These are phyloP conservation scores for Microsporum audouinii DNA, from an alignment of 2,329 filamentous ascomycete species.

Conservation along the genomic window DNA sequence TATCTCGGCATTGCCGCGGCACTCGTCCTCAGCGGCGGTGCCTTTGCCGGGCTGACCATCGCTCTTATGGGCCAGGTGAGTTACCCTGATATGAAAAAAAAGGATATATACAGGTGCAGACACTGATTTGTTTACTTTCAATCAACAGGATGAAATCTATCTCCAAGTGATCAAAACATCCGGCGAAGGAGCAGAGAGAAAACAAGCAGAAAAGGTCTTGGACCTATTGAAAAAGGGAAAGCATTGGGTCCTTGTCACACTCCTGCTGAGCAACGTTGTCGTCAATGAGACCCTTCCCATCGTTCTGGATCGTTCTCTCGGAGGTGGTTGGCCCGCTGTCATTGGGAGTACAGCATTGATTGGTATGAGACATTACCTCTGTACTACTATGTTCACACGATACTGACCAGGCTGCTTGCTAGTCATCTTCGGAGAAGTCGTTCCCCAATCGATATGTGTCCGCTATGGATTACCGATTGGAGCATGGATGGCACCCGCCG, in stretches of 20 bases:
- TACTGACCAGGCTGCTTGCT: conserved; percentile 8
- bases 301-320: conserved; percentile 83
- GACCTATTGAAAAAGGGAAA: conserved; percentile 75
- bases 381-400: background rate
- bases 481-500: conserved; percentile 81
- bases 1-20: conserved; percentile 67
- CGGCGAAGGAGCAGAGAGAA: conserved; percentile 70
- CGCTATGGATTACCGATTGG: conserved; percentile 92
- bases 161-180: conserved; percentile 87
- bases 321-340: conserved; percentile 88
- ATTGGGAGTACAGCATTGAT: conserved; percentile 88
- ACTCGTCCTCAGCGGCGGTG: conserved; percentile 77
- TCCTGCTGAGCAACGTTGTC: conserved; percentile 91
- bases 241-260: conserved; percentile 93
- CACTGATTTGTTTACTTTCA: background rate
- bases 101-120: no score
- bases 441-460: conserved; percentile 91
- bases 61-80: conserved; percentile 51
- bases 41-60: conserved; percentile 80
- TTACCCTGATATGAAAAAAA: background rate
- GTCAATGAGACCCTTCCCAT: conserved; percentile 96
- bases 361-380: conserved; percentile 45
- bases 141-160: conserved; percentile 73
- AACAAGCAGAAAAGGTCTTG: conserved; percentile 71
- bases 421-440: conserved; percentile 98